phyloP scores from a whole-genome alignment of 164 flowering plant species.

The Tetrastigma voinierianum region DNA sequence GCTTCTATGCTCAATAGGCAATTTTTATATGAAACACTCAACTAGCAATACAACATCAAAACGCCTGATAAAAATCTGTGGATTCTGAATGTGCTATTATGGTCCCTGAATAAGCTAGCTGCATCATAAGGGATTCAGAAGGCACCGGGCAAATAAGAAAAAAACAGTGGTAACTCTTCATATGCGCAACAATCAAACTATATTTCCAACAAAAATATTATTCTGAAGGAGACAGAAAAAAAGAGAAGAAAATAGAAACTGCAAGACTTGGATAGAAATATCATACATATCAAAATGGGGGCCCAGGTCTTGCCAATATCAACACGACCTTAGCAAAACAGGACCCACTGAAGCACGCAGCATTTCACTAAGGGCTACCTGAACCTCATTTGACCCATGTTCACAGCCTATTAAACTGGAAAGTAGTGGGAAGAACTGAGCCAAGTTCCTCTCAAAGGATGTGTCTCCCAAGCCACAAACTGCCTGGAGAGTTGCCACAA shows the following conservation, averaged over 20 bases:
- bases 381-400: conserved; percentile 93
- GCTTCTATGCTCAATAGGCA: not conserved
- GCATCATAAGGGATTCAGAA: conserved; percentile 21
- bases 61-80: conserved; percentile 14
- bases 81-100: conserved; percentile 16
- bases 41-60: conserved; percentile 29
- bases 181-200: conserved; percentile 48
- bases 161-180: conserved; percentile 33
- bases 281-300: conserved; percentile 40
- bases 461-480: conserved; percentile 60
- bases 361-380: conserved; percentile 83
- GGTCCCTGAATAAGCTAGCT: conserved; percentile 22
- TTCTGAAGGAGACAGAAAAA: not conserved
- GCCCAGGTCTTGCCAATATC: conserved; percentile 26
- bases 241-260: conserved; percentile 12
- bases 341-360: conserved; percentile 77
- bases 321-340: conserved; percentile 78
- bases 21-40: conserved; percentile 7
- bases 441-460: conserved; percentile 64
- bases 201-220: conserved; percentile 29
- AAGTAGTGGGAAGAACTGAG: conserved; percentile 70
- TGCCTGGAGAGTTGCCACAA: conserved; percentile 81
- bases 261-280: conserved; percentile 23
- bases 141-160: conserved; percentile 22
- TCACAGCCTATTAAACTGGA: conserved; percentile 84